A percentile compares a stretch with the other conserved stretches of the same genome.
phyloP scores from a whole-genome alignment of 495 filamentous ascomycete genomes.

The Hypomontagnella monticulosa region DNA sequence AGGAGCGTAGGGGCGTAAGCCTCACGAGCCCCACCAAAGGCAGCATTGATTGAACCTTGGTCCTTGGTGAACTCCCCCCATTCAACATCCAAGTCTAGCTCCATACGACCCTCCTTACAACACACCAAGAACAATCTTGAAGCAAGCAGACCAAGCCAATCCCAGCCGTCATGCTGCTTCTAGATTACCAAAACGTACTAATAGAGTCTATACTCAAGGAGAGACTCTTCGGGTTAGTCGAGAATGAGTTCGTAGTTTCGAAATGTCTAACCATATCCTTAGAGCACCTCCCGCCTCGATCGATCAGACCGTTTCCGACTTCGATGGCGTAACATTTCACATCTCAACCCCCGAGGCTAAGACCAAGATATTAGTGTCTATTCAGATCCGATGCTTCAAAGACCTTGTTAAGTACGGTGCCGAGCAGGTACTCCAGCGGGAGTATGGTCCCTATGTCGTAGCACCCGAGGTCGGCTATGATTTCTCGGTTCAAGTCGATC shows the following conservation, averaged over 20 bases:
- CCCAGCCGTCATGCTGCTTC: constrained; percentile 80
- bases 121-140: constrained; percentile 14
- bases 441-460: constrained; percentile 93
- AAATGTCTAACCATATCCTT: constrained; percentile 27
- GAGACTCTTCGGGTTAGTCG: constrained; percentile 83
- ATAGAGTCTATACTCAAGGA: constrained; percentile 96
- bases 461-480: constrained; percentile 89
- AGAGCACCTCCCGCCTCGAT: constrained; percentile 86
- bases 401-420: constrained; percentile 94
- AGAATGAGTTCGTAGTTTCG: constrained; percentile 8
- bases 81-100: constrained; percentile 30
- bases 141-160: constrained; percentile 24
- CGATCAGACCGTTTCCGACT: constrained; percentile 97
- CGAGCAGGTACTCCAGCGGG: constrained; percentile 85
- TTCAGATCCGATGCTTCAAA: constrained; percentile 91
- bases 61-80: constrained; percentile 16
- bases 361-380: constrained; percentile 90
- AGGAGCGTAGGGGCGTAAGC: constrained; percentile 16
- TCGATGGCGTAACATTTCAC: constrained; percentile 97
- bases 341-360: constrained; percentile 94
- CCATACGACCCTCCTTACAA: constrained; percentile 12
- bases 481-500: constrained; percentile 88
- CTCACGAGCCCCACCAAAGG: constrained; percentile 32
- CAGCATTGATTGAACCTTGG: constrained; percentile 15
- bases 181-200: constrained; percentile 98